Conservation (phyloP, 495 filamentous ascomycete species). For the Xylaria bambusicola region DNA sequence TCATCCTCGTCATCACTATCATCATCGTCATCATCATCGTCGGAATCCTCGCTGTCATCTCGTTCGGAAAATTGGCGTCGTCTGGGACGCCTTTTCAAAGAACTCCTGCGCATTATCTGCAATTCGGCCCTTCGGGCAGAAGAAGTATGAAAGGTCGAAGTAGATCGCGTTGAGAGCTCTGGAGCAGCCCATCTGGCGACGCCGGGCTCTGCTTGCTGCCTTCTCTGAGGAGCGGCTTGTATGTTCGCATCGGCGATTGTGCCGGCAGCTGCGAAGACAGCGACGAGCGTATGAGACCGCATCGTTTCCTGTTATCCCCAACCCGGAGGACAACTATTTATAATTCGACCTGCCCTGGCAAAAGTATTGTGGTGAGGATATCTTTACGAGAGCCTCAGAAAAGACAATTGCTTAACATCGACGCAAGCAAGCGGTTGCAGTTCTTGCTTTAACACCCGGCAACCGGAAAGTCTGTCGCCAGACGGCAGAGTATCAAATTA, state of each 20-base stretch:
- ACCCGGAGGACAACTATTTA: background rate
- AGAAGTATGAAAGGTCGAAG: background rate
- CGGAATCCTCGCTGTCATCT: background rate
- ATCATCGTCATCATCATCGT: background rate
- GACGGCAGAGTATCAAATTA: background rate
- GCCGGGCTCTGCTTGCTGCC: background rate
- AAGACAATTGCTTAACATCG: background rate
- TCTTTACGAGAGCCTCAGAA: background rate
- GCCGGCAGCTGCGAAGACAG: background rate
- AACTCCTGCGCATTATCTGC: background rate
- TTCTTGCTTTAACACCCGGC: background rate
- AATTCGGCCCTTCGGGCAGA: background rate
- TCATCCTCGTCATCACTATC: background rate
- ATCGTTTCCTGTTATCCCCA: background rate
- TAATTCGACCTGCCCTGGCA: background rate
- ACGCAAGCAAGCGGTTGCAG: background rate
- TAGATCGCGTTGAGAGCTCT: background rate
- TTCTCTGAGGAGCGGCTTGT: background rate
- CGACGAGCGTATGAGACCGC: background rate
- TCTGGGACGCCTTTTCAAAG: background rate
- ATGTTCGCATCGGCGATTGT: slow-evolving; percentile 1
- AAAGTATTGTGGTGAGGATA: background rate
- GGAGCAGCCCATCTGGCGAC: background rate
- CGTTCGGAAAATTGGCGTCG: background rate
- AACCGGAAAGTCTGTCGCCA: background rate